Evolutionary conservation across 2,329 filamentous ascomycete genomes (phyloP).

Genomic region (Colletotrichum musicola): DNA sequence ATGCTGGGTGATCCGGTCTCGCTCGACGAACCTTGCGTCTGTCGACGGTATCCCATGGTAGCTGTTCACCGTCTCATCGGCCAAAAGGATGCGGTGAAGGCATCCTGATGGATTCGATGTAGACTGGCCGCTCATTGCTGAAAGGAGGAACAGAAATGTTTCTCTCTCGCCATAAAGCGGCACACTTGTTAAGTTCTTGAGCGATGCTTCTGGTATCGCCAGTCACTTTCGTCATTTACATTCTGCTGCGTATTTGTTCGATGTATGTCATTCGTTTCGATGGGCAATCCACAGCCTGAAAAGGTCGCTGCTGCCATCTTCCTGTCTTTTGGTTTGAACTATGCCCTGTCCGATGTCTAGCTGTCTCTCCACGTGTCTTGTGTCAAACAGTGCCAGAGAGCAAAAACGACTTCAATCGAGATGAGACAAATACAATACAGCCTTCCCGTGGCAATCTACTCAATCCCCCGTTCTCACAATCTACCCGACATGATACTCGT

Average conservation of each 20-base stretch:
- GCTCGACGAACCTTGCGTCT: background rate
- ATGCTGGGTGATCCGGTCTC: background rate
- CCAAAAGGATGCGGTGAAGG: constrained; percentile 22
- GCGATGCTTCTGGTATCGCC: background rate
- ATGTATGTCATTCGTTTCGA: background rate
- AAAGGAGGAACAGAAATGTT: background rate
- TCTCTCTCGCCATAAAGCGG: background rate
- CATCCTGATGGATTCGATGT: background rate
- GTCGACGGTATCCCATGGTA: too few species aligned
- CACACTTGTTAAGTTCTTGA: background rate
- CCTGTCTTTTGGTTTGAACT: background rate
- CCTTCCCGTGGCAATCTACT: too few species aligned
- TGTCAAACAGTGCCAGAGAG: background rate
- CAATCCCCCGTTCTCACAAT: too few species aligned
- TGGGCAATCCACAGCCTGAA: background rate
- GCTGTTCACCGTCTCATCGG: background rate
- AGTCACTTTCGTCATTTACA: too few species aligned
- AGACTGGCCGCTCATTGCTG: background rate
- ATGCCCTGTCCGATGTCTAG: background rate
- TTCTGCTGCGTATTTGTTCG: background rate
- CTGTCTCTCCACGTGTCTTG: background rate
- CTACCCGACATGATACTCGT: too few species aligned
- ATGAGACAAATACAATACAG: too few species aligned
- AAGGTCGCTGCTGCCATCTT: too few species aligned
- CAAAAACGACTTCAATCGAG: background rate